Base-by-base conservation (phyloP, 352 stramenopile genomes). In the Globisporangium irregulare region DNA sequence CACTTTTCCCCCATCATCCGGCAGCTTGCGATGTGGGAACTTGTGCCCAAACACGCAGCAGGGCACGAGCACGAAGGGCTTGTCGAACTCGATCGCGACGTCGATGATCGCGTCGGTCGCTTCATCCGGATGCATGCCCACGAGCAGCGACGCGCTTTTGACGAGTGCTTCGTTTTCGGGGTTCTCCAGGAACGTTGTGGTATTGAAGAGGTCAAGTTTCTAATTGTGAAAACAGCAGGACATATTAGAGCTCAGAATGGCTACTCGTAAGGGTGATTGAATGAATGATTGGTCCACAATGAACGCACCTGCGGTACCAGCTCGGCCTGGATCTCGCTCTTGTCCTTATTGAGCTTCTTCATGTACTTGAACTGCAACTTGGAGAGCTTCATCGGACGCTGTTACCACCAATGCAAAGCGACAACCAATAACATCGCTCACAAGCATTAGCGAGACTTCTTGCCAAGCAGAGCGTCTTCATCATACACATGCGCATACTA, bases 21-120 rank as follows among this genome's bases (percentile, higher is more conserved):
- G 69, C 12, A 75, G 59, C 51, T 77, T 81, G 7, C 84, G 84
- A 24, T 86, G 54, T 5, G 91, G 92, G 81, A 98, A 99, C 65
- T 94, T 81, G 27, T 90, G 88, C 4, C 89, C 88, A 74, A 98
- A 98, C 14, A 99, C 96, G 70, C 96, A 99, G 68, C 97, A 99
- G 0, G 97, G 97, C n/a, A 98, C 95, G 10, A 99, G 81, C 2
- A 96, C 93, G 77, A 99, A 99, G 0, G 95, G 89, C 65, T 98
- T 98, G 64, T 87, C 72, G 68, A 93, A 90, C 57, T 78, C 59
- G 29, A 98, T 71, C 4, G 96, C 95, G 24, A 94, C 80, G 73
- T 99, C 91, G 2, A 99, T 82, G 70, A 99, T 98, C 4, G 87
- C 82, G 70, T 99, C 97, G 0, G 97, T 99, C 6, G 97, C 97